These are phyloP conservation scores for Russula sp. DNA, from an alignment of 768 basidiomycete genomes.

Conservation along the genomic window DNA sequence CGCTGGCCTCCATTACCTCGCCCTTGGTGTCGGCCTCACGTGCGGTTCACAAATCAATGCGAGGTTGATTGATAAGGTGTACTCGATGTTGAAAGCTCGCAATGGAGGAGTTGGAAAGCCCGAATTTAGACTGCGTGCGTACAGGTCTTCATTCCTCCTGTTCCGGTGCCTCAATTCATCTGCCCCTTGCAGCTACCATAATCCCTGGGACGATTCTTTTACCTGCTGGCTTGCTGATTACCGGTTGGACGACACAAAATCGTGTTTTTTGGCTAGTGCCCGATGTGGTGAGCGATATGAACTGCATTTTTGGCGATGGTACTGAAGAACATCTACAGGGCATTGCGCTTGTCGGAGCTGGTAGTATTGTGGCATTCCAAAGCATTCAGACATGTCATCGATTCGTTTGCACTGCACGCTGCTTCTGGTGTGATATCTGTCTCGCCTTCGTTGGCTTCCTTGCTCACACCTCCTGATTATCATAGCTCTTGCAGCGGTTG, in stretches of 20 bases:
- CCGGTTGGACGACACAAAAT: conserved; percentile 62
- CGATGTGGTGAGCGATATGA: conserved; percentile 45
- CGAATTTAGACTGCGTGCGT: conserved; percentile 46
- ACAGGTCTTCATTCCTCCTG: background rate
- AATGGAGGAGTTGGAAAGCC: conserved; percentile 51
- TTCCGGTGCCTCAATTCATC: background rate
- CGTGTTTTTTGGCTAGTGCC: conserved; percentile 63
- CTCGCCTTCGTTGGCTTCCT: background rate
- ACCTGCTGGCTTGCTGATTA: conserved; percentile 60
- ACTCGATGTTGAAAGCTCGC: conserved; percentile 43
- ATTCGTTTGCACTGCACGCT: conserved; percentile 58
- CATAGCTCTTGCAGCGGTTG: conserved; percentile 57
- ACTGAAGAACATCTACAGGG: conserved; percentile 38
- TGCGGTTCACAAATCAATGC: conserved; percentile 50
- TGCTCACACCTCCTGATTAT: conserved; percentile 13
- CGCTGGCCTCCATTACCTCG: conserved; percentile 62
- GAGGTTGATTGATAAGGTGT: conserved; percentile 50
- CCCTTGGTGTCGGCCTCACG: conserved; percentile 59
- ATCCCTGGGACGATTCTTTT: conserved; percentile 51
- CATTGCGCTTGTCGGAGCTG: conserved; percentile 49
- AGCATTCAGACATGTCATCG: conserved; percentile 61
- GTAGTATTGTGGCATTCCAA: conserved; percentile 55
- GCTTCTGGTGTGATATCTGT: conserved; percentile 47
- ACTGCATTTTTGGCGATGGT: background rate
- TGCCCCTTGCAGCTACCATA: conserved; percentile 44